These are phyloP conservation scores for Nissolia schottii DNA, from an alignment of 306 rosid genomes.

Conservation along the genomic window DNA sequence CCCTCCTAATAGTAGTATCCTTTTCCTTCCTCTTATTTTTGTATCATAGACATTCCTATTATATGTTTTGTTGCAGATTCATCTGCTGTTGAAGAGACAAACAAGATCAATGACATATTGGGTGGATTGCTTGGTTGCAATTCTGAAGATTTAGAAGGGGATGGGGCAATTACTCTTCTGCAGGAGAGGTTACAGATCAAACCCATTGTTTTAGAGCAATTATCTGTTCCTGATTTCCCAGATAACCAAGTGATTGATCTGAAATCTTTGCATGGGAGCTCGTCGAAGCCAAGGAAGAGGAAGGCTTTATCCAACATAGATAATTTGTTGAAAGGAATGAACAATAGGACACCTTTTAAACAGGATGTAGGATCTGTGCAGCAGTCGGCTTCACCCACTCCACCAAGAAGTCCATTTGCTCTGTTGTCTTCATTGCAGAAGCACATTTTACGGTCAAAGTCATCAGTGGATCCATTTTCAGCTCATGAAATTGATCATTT, in stretches of 20 bases:
- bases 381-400: constrained; percentile 57
- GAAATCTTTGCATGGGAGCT: constrained; percentile 39
- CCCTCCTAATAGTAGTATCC: not conserved
- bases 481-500: constrained; percentile 37
- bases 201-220: constrained; percentile 50
- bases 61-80: constrained; percentile 42
- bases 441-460: constrained; percentile 44
- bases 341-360: constrained; percentile 32
- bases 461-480: constrained; percentile 63
- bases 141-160: constrained; percentile 63
- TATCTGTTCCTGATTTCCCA: constrained; percentile 57
- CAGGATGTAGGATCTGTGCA: constrained; percentile 30
- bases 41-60: not conserved
- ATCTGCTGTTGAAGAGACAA: constrained; percentile 32
- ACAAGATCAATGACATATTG: constrained; percentile 38
- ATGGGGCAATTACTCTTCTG: constrained; percentile 44
- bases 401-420: constrained; percentile 72
- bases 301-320: constrained; percentile 39
- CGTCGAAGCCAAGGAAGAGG: constrained; percentile 44
- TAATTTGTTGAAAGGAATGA: constrained; percentile 39
- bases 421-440: constrained; percentile 35
- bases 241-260: constrained; percentile 36
- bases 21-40: not conserved
- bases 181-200: constrained; percentile 68
- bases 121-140: constrained; percentile 46